phyloP scores from a whole-genome alignment of 176 grass and related monocot species.

The Paspalum notatum region DNA sequence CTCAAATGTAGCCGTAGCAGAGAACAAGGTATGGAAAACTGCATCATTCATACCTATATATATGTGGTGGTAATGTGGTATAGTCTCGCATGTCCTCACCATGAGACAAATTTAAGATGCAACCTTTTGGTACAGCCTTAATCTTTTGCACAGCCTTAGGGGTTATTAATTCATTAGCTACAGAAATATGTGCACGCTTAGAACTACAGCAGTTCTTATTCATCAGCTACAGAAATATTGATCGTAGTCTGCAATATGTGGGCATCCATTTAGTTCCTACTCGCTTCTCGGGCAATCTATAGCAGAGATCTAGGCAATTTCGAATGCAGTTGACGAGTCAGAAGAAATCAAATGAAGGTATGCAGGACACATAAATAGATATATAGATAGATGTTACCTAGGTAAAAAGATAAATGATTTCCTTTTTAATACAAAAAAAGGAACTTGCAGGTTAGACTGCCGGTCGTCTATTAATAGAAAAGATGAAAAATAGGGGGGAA shows the following conservation, averaged over 20 bases:
- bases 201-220: too few species aligned
- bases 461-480: too few species aligned
- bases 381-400: neutral
- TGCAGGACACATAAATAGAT: neutral
- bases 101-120: neutral
- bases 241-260: neutral
- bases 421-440: too few species aligned
- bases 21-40: constrained; percentile 84
- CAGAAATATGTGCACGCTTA: too few species aligned
- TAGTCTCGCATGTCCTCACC: neutral
- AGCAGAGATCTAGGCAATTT: neutral
- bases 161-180: too few species aligned
- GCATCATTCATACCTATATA: neutral
- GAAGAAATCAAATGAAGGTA: neutral
- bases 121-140: neutral
- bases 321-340: neutral
- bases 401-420: neutral
- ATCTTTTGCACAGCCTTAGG: too few species aligned
- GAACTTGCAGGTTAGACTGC: too few species aligned
- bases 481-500: too few species aligned
- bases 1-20: constrained; percentile 65
- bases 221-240: neutral
- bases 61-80: neutral
- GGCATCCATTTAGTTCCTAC: neutral
- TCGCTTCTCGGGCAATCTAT: neutral